Conservation (phyloP, 768 basidiomycete genomes). For the Neoboletus magnificus region DNA sequence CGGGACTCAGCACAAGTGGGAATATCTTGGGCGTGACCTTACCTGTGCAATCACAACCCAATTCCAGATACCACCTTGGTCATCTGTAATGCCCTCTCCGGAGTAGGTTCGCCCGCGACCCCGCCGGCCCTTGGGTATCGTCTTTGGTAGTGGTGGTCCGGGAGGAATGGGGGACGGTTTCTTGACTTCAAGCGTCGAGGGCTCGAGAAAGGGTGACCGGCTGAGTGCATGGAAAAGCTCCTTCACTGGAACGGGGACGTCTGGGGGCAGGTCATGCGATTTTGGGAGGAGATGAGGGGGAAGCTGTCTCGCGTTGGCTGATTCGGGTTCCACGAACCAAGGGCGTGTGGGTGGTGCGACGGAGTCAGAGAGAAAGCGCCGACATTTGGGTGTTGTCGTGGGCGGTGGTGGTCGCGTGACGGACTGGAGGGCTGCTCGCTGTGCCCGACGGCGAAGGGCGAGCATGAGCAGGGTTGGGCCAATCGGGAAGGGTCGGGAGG, state of each 20-base stretch:
- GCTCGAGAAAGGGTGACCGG: conserved; percentile 68
- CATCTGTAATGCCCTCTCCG: conserved; percentile 56
- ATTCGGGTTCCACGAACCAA: conserved; percentile 66
- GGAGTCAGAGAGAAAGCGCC: conserved; percentile 11
- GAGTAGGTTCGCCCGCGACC: conserved; percentile 64
- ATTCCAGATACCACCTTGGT: conserved; percentile 62
- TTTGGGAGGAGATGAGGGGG: conserved; percentile 27
- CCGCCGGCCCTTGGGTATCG: conserved; percentile 57
- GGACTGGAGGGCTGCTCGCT: not conserved
- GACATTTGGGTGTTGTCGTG: not conserved
- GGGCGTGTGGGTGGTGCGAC: conserved; percentile 31
- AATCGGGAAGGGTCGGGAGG: conserved; percentile 10
- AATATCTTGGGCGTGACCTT: not conserved
- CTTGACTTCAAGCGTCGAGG: conserved; percentile 50
- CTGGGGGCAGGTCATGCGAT: conserved; percentile 40
- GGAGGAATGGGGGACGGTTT: conserved; percentile 47
- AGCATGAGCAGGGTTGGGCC: conserved; percentile 10
- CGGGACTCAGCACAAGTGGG: not conserved
- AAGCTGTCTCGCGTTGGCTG: conserved; percentile 12
- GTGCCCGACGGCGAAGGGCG: conserved; percentile 18
- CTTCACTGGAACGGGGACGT: conserved; percentile 50
- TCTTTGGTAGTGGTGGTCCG: conserved; percentile 59
- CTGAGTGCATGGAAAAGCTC: conserved; percentile 55
- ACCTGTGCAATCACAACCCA: conserved; percentile 79
- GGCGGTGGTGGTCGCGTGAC: not conserved